phyloP scores from a whole-genome alignment of 768 basidiomycete species.

The Kwoniella dendrophila region DNA sequence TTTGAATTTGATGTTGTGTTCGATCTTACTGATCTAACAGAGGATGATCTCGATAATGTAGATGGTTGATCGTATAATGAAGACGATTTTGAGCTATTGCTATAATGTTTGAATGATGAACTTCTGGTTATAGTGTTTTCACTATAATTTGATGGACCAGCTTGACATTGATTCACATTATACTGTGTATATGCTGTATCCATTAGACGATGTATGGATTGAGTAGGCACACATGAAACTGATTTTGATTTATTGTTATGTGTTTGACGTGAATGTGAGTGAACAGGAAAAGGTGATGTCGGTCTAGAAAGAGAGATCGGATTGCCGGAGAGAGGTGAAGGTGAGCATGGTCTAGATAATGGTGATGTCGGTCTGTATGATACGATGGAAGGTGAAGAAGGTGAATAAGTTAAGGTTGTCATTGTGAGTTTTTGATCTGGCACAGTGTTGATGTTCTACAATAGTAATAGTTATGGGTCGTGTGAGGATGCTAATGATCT shows the following conservation, averaged over 20 bases:
- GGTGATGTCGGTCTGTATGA: background rate
- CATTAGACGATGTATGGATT: constrained; percentile 4
- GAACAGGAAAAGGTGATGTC: background rate
- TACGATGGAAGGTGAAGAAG: constrained; percentile 1
- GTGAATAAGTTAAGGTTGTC: background rate
- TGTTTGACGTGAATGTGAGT: background rate
- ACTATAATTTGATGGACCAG: background rate
- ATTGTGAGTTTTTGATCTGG: background rate
- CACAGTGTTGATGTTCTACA: background rate
- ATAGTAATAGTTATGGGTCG: background rate
- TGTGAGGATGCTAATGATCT: background rate
- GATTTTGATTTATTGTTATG: constrained; percentile 25
- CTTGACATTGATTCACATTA: too few relatives aligned
- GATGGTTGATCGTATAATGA: background rate
- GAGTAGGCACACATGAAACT: constrained; percentile 26
- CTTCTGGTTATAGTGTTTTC: constrained; percentile 1
- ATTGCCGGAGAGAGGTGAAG: background rate
- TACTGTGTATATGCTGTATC: background rate
- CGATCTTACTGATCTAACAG: constrained; percentile 9
- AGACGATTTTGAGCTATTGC: background rate
- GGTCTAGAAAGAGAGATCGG: background rate
- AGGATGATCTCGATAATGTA: constrained; percentile 10
- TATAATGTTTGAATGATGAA: constrained; percentile 6
- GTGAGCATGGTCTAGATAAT: background rate
- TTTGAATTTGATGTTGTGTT: background rate